These are phyloP conservation scores for Tetracladium setigerum DNA, from an alignment of 495 filamentous ascomycete species.

Conservation along the genomic window DNA sequence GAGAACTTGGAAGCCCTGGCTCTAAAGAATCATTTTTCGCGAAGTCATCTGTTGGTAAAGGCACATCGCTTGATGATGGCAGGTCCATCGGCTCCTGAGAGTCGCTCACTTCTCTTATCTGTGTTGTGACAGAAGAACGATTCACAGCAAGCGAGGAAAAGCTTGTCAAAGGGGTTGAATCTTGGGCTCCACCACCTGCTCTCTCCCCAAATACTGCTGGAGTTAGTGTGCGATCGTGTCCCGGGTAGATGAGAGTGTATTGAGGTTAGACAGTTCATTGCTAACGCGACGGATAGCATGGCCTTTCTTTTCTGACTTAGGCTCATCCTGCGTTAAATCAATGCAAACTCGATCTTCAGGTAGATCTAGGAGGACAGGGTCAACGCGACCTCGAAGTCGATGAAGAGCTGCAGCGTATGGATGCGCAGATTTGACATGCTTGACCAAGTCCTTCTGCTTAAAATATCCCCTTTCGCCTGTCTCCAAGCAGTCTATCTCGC, in stretches of 20 bases:
- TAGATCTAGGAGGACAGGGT: slow-evolving; percentile 8
- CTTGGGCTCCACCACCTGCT: not conserved
- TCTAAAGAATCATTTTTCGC: too few species aligned
- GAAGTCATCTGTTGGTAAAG: too few species aligned
- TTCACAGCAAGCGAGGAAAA: slow-evolving; percentile 17
- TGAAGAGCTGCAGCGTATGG: slow-evolving; percentile 11
- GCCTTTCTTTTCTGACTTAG: too few species aligned
- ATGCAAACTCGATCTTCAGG: too few species aligned
- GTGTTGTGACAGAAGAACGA: slow-evolving; percentile 5
- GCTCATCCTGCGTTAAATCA: too few species aligned
- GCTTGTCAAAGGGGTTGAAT: slow-evolving; percentile 12
- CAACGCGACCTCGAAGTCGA: slow-evolving; percentile 17
- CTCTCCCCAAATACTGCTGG: not conserved
- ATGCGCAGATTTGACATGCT: slow-evolving; percentile 16
- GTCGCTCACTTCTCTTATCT: not conserved
- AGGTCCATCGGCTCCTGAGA: not conserved
- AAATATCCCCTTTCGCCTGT: slow-evolving; percentile 19
- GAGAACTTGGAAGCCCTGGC: too few species aligned
- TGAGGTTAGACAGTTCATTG: too few species aligned
- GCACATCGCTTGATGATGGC: too few species aligned
- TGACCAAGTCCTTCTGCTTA: slow-evolving; percentile 16
- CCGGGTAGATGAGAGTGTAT: slow-evolving; percentile 4
- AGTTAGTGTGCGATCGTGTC: slow-evolving; percentile 5
- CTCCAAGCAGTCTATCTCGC: slow-evolving; percentile 10
- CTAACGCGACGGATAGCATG: too few species aligned